Base-by-base conservation (phyloP, 225 moss, liverwort and hornwort genomes). In the Bryoerythrophyllum caledonicum region DNA sequence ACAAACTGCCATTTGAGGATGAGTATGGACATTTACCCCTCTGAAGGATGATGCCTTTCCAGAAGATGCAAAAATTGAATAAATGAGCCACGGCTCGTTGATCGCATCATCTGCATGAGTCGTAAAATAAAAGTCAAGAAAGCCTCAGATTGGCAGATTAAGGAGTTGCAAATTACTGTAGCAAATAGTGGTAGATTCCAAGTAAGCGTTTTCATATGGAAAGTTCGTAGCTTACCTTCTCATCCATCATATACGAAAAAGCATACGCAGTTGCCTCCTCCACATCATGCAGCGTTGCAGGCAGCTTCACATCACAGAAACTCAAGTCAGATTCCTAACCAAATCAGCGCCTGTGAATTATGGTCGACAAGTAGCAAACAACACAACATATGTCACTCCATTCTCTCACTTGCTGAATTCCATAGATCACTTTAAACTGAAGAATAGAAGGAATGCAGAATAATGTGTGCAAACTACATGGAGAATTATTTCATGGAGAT, bases 1-100 rank as follows among this genome's bases (percentile, higher is more conserved):
- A 55, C 35, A 60, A 52, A 48, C 4, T 38, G 54, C 52, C 40
- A 53, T 58, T 40, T 67, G 37, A 54, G 49, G 73, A 74, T 17
- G 62, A 65, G 30, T 69, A 58, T 38, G 49, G 8, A 26, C 69
- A 43, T 53, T 49, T 20, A 94, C 96, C 96, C 86, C 74, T 86
- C 85, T 15, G 94, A 96, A 41, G 94, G 92, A 71, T 96, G 96
- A 79, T 92, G 88, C 72, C 85, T 89, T 73, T 92, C 86, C 77
- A 96, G 70, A 20, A 96, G 91, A 76, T 94, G 91, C 77, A 94
- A 73, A 81, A 94, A 92, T 23, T 90, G 88, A 55, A 94, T 79
- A 62, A 96, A 94, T 24, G 96, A 91, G 63, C 70, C 84, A 55
- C 90, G 91, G 82, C 92, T 92, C 27, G 85, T 82, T 58, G 87